Conservation (phyloP, 805 yeast species). For the Candida insectorum region DNA sequence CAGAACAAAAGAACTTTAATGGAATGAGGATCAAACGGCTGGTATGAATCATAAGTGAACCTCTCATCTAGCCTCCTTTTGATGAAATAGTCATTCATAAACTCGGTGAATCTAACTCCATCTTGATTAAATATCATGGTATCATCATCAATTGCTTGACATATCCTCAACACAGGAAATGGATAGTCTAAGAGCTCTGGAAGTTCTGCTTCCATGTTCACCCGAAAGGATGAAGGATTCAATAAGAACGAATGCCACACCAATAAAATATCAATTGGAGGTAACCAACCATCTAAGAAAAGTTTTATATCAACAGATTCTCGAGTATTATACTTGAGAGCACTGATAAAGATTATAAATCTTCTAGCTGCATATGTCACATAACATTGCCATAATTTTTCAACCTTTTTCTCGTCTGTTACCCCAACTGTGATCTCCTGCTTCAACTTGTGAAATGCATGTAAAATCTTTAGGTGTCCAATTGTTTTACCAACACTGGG, state of each 20-base stretch:
- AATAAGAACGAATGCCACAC: constrained; percentile 22
- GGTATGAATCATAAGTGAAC: constrained; percentile 4
- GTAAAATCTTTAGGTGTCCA: constrained; percentile 20
- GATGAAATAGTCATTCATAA: constrained; percentile 1
- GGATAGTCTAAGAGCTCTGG: constrained; percentile 13
- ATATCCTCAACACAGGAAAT: constrained; percentile 6
- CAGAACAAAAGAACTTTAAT: constrained; percentile 9
- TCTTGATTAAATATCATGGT: constrained; percentile 6
- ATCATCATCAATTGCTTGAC: constrained; percentile 7
- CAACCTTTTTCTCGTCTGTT: constrained; percentile 1
- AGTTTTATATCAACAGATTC: neutral
- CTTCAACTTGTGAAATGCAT: constrained; percentile 17
- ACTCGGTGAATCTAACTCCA: neutral
- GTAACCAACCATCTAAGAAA: constrained; percentile 3
- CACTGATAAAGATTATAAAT: constrained; percentile 19
- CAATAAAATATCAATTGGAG: constrained; percentile 20
- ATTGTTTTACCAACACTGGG: constrained; percentile 5
- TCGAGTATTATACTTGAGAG: constrained; percentile 1
- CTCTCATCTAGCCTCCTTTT: constrained; percentile 1
- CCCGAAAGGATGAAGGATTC: constrained; percentile 15
- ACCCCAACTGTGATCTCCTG: neutral
- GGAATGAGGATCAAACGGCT: constrained; percentile 4
- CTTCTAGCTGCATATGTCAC: constrained; percentile 20
- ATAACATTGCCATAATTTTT: constrained; percentile 19
- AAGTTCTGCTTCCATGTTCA: no score